phyloP scores from a whole-genome alignment of 2,329 filamentous ascomycete genomes.

The Ilyonectria sp. region DNA sequence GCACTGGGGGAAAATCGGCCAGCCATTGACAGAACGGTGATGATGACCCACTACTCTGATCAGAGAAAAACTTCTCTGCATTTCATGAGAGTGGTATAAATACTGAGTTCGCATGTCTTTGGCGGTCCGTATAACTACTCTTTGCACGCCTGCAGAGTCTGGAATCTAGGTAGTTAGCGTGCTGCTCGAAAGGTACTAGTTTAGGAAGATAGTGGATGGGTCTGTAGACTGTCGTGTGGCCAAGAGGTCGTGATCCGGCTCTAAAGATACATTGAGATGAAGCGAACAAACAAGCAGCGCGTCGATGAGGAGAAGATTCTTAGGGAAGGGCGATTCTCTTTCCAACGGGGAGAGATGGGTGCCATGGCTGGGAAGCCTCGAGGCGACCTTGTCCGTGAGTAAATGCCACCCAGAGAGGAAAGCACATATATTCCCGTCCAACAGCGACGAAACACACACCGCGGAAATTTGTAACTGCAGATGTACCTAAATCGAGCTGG shows the following conservation, averaged over 20 bases:
- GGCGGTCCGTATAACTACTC: not conserved
- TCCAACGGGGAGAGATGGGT: too few species aligned
- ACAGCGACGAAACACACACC: not conserved
- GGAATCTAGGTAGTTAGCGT: too few species aligned
- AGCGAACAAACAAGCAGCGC: too few species aligned
- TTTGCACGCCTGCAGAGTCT: too few species aligned
- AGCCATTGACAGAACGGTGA: constrained; percentile 5
- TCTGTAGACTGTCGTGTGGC: too few species aligned
- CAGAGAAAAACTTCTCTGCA: not conserved
- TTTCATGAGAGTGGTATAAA: not conserved
- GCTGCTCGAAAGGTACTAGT: too few species aligned
- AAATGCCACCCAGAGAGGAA: not conserved
- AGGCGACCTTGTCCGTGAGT: not conserved
- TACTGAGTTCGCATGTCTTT: constrained; percentile 6
- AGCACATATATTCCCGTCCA: not conserved
- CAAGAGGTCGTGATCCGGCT: too few species aligned
- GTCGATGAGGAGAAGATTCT: too few species aligned
- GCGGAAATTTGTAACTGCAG: not conserved
- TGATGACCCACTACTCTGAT: constrained; percentile 6
- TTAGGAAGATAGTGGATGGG: too few species aligned
- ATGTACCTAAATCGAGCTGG: not conserved
- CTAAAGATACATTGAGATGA: too few species aligned
- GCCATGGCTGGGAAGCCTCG: too few species aligned
- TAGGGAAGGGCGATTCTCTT: too few species aligned
- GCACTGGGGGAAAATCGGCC: not conserved